phyloP scores from a whole-genome alignment of 345 rosid genomes.

The Corchorus capsularis region DNA sequence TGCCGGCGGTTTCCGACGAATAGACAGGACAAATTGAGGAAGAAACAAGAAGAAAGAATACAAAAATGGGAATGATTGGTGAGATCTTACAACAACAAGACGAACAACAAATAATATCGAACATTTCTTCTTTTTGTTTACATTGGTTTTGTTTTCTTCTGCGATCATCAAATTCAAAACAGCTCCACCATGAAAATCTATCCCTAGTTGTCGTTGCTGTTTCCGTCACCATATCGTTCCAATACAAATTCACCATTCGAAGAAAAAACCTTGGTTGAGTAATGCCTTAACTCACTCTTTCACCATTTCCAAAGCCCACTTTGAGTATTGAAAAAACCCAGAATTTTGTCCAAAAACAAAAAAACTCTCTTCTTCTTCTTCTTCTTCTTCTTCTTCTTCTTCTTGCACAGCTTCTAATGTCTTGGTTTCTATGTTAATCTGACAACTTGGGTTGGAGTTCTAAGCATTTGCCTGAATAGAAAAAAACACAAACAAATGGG shows the following conservation, averaged over 20 bases:
- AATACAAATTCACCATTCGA: conserved; percentile 32
- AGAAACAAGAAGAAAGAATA: conserved; percentile 47
- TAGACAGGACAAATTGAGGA: conserved; percentile 48
- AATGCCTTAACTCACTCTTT: conserved; percentile 24
- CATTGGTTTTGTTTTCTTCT: conserved; percentile 53
- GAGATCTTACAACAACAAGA: conserved; percentile 32
- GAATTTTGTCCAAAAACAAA: conserved; percentile 16
- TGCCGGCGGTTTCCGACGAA: conserved; percentile 41
- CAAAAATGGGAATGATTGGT: conserved; percentile 40
- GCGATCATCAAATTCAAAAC: conserved; percentile 46
- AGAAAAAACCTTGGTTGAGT: conserved; percentile 32
- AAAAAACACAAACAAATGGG: conserved; percentile 26
- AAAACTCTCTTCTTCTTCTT: conserved; percentile 17
- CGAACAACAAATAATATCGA: no score
- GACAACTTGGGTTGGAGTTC: conserved; percentile 35
- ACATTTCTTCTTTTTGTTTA: conserved; percentile 19
- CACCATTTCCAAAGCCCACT: conserved; percentile 48
- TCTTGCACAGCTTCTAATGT: conserved; percentile 37
- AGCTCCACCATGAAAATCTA: conserved; percentile 33
- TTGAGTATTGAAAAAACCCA: conserved; percentile 17
- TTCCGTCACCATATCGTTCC: conserved; percentile 53
- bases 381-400: conserved; percentile 21
- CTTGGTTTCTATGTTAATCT: conserved; percentile 13
- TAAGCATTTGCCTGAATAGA: conserved; percentile 27
- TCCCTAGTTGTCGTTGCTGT: no score